Conservation (phyloP, 768 basidiomycete species). For the Boletus rubropictus region DNA sequence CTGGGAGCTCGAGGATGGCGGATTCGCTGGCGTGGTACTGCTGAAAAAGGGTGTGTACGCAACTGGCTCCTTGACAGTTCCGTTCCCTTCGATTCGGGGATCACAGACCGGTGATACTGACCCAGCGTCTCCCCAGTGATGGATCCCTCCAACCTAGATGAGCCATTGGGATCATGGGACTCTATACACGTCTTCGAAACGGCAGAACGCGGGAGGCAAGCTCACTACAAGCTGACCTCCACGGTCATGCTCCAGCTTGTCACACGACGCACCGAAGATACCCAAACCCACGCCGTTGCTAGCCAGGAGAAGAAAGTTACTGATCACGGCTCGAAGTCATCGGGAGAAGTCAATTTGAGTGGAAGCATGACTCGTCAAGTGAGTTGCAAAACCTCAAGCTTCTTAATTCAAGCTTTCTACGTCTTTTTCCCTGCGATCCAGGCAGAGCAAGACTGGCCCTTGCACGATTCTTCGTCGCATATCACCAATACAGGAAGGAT, state of each 20-base stretch:
- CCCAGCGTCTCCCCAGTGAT: conserved; percentile 43
- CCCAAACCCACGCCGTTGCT: conserved; percentile 9
- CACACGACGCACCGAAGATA: conserved; percentile 39
- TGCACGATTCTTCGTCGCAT: conserved; percentile 78
- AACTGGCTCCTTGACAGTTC: not conserved
- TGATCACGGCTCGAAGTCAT: conserved; percentile 48
- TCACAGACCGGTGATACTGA: conserved; percentile 2
- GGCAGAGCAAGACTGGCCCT: conserved; percentile 82
- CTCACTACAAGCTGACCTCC: conserved; percentile 95
- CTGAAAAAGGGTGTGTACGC: conserved; percentile 78
- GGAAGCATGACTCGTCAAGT: conserved; percentile 98
- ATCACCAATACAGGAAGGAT: conserved; percentile 90
- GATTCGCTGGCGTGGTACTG: conserved; percentile 94
- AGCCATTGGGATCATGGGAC: conserved; percentile 90
- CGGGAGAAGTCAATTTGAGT: conserved; percentile 78
- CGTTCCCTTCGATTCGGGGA: not conserved
- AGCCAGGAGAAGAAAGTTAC: conserved; percentile 33
- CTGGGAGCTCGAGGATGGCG: conserved; percentile 96
- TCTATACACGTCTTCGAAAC: conserved; percentile 98
- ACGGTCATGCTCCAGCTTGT: conserved; percentile 94
- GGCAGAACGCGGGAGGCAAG: conserved; percentile 83
- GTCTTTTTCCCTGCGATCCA: conserved; percentile 27
- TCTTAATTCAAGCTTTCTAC: conserved; percentile 7
- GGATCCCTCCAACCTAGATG: conserved; percentile 47
- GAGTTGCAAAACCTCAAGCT: conserved; percentile 24